Base-by-base conservation (phyloP, 2,329 filamentous ascomycete genomes). In the Elsinoe perseae region DNA sequence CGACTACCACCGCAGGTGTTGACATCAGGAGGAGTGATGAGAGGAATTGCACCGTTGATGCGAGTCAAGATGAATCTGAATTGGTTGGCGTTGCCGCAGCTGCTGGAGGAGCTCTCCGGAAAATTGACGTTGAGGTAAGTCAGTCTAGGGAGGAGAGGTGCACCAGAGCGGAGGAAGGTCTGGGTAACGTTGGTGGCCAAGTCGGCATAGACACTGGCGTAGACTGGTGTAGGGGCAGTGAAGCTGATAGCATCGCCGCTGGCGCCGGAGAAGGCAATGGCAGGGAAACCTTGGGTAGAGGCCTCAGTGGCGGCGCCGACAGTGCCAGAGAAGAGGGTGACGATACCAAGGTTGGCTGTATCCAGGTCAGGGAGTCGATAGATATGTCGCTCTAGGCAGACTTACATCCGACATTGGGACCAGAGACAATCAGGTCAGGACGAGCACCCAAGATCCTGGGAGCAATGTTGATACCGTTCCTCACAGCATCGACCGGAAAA, bases 41-140 rank as follows among this genome's bases (percentile, higher is more conserved):
- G 59, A 23, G 73, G 56, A 7, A 52, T 30, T 0, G 70, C 66
- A 25, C 76, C 75, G 57, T 82, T 70, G 64, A 88, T 81, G 16
- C 84, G 75, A 46, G 75, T 82, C 28, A 87, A 70, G 3, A 87
- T 79, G 68, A 80, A 89, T 62, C 77, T 76, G 74, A 86, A 85
- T 55, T 83, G 70, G 27, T 70, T 70, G 0, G 76, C 67, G 20
- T 72, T 70, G 10, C 71, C 74, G 70, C 85, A 87, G 53, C 68
- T 66, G 0, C 66, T 73, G 4, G 70, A 68, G 1, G 65, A 69
- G 1, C 80, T 77, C 57, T 74, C 68, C 4, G 81, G 81, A 63
- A 85, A 86, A 70, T 88, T 88, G 62, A 88, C 83, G 61, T 87
- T 88, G 28, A 88, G 75, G 66, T 77, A 86, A 2, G 80, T 75